Percentiles rank a stretch among this genome's conserved stretches.
Conservation (phyloP, 2,329 filamentous ascomycete species). For the Septoria petroselini region DNA sequence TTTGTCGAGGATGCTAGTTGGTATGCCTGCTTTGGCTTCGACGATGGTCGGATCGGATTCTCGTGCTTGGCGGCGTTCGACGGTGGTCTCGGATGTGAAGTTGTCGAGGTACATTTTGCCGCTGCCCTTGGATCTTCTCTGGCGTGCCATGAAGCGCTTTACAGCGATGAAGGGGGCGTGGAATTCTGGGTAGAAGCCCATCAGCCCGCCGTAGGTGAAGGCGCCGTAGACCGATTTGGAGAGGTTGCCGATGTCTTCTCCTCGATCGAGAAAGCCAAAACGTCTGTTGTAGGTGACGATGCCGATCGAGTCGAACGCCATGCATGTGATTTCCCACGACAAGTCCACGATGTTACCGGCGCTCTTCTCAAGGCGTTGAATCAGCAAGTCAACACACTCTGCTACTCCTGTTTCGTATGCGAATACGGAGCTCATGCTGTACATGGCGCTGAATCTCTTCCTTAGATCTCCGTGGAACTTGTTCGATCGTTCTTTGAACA, state of each 20-base stretch:
- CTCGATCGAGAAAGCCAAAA: constrained; percentile 40
- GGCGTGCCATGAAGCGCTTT: not conserved
- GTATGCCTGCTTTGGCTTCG: not conserved
- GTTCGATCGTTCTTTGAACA: constrained; percentile 17
- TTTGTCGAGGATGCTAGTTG: constrained; percentile 38
- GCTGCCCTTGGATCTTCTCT: constrained; percentile 6
- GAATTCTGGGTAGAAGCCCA: constrained; percentile 13
- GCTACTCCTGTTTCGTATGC: constrained; percentile 14
- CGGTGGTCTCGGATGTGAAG: constrained; percentile 13
- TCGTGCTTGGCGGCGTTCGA: constrained; percentile 12
- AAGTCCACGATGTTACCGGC: constrained; percentile 10
- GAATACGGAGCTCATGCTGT: constrained; percentile 16
- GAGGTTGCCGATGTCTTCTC: constrained; percentile 34
- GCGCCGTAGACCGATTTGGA: constrained; percentile 10
- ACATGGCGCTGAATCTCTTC: constrained; percentile 16
- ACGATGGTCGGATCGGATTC: not conserved
- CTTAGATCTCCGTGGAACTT: constrained; percentile 16
- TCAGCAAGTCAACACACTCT: constrained; percentile 10
- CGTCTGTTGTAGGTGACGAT: constrained; percentile 37
- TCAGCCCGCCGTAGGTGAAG: constrained; percentile 9
- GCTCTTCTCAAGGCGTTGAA: constrained; percentile 3
- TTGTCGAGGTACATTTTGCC: constrained; percentile 19
- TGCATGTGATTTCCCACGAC: constrained; percentile 13
- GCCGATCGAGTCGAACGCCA: constrained; percentile 42
- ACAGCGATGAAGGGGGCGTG: constrained; percentile 9